phyloP scores from a whole-genome alignment of 495 filamentous ascomycete genomes.

The Endocarpon pusillum region DNA sequence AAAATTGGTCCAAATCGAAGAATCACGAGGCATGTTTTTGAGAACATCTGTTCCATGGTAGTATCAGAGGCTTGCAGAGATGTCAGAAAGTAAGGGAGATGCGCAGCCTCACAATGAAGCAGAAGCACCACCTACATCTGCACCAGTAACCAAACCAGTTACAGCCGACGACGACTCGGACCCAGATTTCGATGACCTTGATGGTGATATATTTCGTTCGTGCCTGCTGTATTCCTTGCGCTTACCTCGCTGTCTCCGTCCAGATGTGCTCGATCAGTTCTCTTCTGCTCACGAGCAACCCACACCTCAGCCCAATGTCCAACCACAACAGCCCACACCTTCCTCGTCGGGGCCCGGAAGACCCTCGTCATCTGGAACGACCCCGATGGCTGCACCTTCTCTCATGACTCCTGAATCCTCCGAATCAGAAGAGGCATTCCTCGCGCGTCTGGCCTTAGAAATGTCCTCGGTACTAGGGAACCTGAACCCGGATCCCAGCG shows the following conservation, averaged over 20 bases:
- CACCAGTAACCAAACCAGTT: too few species aligned
- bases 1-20: too few species aligned
- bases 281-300: conserved; percentile 34
- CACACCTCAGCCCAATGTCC: conserved; percentile 21
- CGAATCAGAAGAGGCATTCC: conserved; percentile 45
- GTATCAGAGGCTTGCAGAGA: too few species aligned
- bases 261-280: conserved; percentile 90
- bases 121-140: too few species aligned
- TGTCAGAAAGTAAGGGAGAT: too few species aligned
- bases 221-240: not conserved
- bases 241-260: conserved; percentile 1
- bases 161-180: conserved; percentile 23
- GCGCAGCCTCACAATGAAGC: too few species aligned
- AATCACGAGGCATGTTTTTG: too few species aligned
- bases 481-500: conserved; percentile 5
- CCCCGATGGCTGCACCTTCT: conserved; percentile 6
- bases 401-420: conserved; percentile 8
- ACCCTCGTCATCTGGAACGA: conserved; percentile 12
- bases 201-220: too few species aligned
- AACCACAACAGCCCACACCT: conserved; percentile 8
- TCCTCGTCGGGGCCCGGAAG: conserved; percentile 21
- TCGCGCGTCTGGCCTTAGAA: conserved; percentile 65
- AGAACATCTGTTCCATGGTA: too few species aligned
- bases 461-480: conserved; percentile 64
- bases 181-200: conserved; percentile 73